phyloP scores from a whole-genome alignment of 441 rosid genomes.

The Croton setiger region DNA sequence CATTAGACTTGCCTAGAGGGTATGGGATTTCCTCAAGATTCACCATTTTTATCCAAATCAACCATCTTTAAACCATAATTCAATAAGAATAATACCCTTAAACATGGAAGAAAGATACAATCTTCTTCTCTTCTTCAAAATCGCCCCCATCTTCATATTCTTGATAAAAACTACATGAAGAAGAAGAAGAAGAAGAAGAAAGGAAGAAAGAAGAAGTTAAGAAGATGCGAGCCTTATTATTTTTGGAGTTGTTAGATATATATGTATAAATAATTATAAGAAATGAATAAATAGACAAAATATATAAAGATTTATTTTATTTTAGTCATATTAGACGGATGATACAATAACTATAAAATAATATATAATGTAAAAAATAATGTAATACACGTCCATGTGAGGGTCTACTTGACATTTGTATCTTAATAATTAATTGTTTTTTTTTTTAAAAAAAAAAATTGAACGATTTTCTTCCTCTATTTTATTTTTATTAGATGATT shows the following conservation, averaged over 20 bases:
- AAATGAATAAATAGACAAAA: neutral
- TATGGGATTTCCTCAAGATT: slow-evolving; percentile 25
- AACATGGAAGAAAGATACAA: neutral
- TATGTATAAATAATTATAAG: slow-evolving; percentile 3
- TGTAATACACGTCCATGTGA: slow-evolving; percentile 14
- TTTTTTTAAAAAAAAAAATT: no score
- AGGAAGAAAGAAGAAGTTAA: neutral
- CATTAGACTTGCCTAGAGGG: slow-evolving; percentile 66
- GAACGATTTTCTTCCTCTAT: no score
- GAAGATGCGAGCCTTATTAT: slow-evolving; percentile 12
- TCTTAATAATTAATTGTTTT: no score
- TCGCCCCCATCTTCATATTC: slow-evolving; percentile 1
- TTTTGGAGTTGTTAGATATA: slow-evolving; percentile 6
- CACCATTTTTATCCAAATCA: slow-evolving; percentile 4
- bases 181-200: neutral
- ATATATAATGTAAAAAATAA: neutral
- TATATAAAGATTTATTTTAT: neutral
- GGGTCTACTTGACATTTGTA: slow-evolving; percentile 9
- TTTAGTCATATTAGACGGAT: slow-evolving; percentile 23
- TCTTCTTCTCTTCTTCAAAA: slow-evolving; percentile 22
- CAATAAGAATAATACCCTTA: slow-evolving; percentile 1
- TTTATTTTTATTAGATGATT: no score
- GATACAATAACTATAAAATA: slow-evolving; percentile 14
- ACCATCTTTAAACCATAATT: slow-evolving; percentile 20
- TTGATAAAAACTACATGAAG: neutral